Base-by-base conservation (phyloP, 768 basidiomycete genomes). In the Suillus subaureus region DNA sequence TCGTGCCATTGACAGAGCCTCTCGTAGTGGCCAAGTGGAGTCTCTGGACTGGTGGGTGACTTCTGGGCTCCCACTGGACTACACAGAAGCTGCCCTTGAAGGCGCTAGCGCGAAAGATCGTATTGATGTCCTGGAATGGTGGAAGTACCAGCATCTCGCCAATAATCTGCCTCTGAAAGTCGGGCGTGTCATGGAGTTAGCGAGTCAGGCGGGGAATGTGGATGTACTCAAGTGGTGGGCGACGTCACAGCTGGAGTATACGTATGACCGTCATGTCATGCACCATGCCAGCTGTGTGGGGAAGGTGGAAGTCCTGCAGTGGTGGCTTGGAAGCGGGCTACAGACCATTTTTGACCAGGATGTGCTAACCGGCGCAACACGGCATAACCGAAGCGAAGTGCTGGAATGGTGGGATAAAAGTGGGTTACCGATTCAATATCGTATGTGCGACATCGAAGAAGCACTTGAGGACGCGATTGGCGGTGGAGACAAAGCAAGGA, bases 401-500 rank as follows among this genome's bases (percentile, higher is more conserved):
- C 79, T 96, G 28, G 89, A 93, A 67, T 96, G 94, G 94, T 96
- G 94, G 94, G 85, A 92, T 67, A 85, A 85, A 71, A 90, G 86
- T 49, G 90, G 90, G 8, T 79, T 95, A 60, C 84, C 90, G 4
- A 87, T 95, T 64, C 91, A 92, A 71, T 96, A 94, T 77, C 86
- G 94, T 62, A 88, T 94, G 85, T 95, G 94, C 73, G 94, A 96
- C 74, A 88, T 96, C 60, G 94, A 96, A 73, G 94, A 95, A 80
- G 94, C 94, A 4, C 75, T 96, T 70, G 94, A 95, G 74, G 94
- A 96, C 69, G 89, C 91, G 0, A 90, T 93, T 61, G 89, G 89
- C 9, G 90, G 89, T n/a, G 92, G 92, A 15, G 85, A 89, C 67
- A 85, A 81, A 56, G 91, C 89, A 13, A 83, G 91, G 72, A 80